Conservation (phyloP, 2,329 filamentous ascomycete genomes). For the Aspergillus neoniger region DNA sequence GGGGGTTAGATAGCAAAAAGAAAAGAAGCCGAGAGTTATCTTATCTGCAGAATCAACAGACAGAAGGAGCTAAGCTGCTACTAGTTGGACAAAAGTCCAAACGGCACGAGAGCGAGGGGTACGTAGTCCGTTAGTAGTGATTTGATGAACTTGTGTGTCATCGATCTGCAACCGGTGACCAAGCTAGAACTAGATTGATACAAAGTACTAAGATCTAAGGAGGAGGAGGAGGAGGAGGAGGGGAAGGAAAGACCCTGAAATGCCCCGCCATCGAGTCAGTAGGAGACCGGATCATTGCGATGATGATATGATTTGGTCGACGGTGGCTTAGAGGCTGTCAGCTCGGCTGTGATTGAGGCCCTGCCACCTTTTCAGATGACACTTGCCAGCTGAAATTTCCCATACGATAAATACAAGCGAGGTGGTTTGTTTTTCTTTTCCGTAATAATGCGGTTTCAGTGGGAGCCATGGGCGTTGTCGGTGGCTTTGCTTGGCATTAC, state of each 20-base stretch:
- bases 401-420: neutral
- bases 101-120: neutral
- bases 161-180: neutral
- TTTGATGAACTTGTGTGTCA: slow-evolving; percentile 1
- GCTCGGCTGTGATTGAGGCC: neutral
- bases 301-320: neutral
- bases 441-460: neutral
- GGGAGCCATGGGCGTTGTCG: neutral
- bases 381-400: neutral
- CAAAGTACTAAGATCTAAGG: too few species aligned
- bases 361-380: neutral
- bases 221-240: too few species aligned
- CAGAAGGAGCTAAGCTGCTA: neutral
- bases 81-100: neutral
- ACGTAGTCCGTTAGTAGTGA: neutral
- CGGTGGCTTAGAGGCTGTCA: neutral
- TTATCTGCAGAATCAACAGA: slow-evolving; percentile 1
- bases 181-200: neutral
- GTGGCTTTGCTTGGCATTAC: slow-evolving; percentile 2
- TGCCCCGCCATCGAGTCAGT: slow-evolving; percentile 10
- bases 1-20: too few species aligned
- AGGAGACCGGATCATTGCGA: neutral
- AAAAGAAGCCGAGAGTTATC: neutral
- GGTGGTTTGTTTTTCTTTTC: neutral
- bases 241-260: neutral